phyloP scores from a whole-genome alignment of 768 basidiomycete species.

The Rhizopogon sp. region DNA sequence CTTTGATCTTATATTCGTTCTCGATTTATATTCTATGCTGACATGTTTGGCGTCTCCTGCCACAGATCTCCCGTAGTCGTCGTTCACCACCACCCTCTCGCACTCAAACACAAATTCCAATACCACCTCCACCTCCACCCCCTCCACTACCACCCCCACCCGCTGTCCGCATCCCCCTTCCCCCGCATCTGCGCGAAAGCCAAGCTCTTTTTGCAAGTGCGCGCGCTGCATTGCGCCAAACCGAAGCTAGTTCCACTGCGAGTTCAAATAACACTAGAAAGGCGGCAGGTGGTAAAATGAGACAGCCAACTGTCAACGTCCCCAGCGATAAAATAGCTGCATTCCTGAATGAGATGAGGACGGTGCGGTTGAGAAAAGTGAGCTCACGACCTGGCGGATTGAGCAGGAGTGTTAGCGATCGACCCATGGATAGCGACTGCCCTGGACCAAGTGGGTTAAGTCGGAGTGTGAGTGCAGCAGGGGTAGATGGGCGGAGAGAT shows the following conservation, averaged over 20 bases:
- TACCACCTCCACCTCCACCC: constrained; percentile 41
- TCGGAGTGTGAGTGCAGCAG: background rate
- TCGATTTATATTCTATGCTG: background rate
- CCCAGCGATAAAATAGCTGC: constrained; percentile 80
- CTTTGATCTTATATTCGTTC: background rate
- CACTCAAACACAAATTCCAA: constrained; percentile 2
- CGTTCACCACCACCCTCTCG: constrained; percentile 7
- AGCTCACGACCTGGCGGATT: constrained; percentile 26
- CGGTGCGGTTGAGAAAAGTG: constrained; percentile 60
- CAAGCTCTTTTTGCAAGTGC: constrained; percentile 46
- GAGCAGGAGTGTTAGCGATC: constrained; percentile 23
- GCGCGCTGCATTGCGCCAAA: constrained; percentile 65
- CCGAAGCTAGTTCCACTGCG: constrained; percentile 26
- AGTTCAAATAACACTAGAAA: constrained; percentile 49
- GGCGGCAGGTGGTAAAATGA: constrained; percentile 23
- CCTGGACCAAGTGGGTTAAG: background rate
- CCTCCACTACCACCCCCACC: constrained; percentile 28
- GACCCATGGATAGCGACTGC: background rate
- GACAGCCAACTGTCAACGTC: constrained; percentile 67
- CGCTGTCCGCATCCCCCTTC: constrained; percentile 23
- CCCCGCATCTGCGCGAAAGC: background rate
- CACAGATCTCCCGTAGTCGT: constrained; percentile 43
- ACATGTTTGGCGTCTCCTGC: background rate
- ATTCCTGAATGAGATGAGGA: constrained; percentile 78
- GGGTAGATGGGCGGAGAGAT: background rate